Conservation (phyloP, 768 basidiomycete species). For the Boletus bicolor region DNA sequence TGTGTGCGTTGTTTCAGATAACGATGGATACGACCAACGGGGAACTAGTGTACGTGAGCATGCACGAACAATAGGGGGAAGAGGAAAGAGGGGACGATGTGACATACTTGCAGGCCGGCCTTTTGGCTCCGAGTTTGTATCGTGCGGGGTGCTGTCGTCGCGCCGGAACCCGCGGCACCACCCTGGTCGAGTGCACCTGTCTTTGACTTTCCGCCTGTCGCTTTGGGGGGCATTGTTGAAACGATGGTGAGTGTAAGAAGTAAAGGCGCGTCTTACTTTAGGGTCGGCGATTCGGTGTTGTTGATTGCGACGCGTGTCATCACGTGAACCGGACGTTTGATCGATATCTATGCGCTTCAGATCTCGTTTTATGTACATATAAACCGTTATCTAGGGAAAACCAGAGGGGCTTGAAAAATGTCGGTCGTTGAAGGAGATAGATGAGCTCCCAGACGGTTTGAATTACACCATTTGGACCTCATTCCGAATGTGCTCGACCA, state of each 20-base stretch:
- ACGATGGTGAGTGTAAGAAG: constrained; percentile 30
- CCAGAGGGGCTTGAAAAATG: too few species aligned
- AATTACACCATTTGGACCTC: too few species aligned
- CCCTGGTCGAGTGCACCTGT: constrained; percentile 34
- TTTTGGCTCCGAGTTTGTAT: constrained; percentile 75
- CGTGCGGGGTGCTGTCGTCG: constrained; percentile 33
- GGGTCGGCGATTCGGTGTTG: constrained; percentile 33
- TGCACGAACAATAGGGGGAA: neutral
- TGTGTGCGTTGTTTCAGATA: constrained; percentile 90
- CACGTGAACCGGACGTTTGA: constrained; percentile 20
- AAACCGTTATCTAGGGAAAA: too few species aligned
- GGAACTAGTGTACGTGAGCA: constrained; percentile 55
- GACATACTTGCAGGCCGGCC: constrained; percentile 79
- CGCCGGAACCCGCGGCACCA: constrained; percentile 26
- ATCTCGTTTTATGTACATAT: too few species aligned
- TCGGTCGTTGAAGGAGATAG: too few species aligned
- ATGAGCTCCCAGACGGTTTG: too few species aligned
- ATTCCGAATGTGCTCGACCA: too few species aligned
- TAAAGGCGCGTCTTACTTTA: constrained; percentile 32
- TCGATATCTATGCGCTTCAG: too few species aligned
- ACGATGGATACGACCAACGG: constrained; percentile 96
- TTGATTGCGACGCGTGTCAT: constrained; percentile 30
- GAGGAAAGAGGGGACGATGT: neutral
- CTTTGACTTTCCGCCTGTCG: constrained; percentile 64
- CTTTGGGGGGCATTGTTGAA: constrained; percentile 47